A percentile compares a stretch with the other conserved stretches of the same genome.
Evolutionary conservation across 495 filamentous ascomycete species (phyloP).

Genomic region (Darksidea phi): DNA sequence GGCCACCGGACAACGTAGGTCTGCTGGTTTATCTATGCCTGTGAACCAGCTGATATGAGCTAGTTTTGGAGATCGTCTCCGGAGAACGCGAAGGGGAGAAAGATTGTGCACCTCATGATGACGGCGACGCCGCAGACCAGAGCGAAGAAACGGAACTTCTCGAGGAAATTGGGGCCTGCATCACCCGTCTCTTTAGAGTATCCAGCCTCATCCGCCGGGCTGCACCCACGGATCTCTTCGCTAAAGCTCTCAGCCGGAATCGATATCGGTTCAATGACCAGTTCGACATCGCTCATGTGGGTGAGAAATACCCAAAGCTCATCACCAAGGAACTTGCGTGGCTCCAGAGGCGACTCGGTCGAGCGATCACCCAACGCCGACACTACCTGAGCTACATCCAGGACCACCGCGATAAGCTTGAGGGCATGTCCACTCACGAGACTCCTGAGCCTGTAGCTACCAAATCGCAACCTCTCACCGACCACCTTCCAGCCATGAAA

Average conservation of each 20-base stretch:
- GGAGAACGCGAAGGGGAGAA: conserved; percentile 12
- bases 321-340: conserved; percentile 1
- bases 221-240: conserved; percentile 23
- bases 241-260: conserved; percentile 24
- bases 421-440: neutral
- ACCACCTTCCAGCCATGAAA: neutral
- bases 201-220: conserved; percentile 30
- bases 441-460: neutral
- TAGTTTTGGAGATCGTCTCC: conserved; percentile 25
- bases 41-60: neutral
- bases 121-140: neutral
- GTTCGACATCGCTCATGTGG: conserved; percentile 35
- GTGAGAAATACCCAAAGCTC: conserved; percentile 32
- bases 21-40: neutral
- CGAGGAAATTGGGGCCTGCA: conserved; percentile 16
- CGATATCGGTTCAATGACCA: conserved; percentile 28
- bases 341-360: conserved; percentile 35
- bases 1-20: conserved; percentile 29
- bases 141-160: conserved; percentile 25
- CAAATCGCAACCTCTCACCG: neutral
- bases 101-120: neutral
- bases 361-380: conserved; percentile 40
- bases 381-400: conserved; percentile 41
- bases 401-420: conserved; percentile 33
- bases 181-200: conserved; percentile 28